Evolutionary conservation across 257 asterid species (phyloP), one percentile per base, ranked within the genome.

Genomic region (Solanum piurae): DNA sequence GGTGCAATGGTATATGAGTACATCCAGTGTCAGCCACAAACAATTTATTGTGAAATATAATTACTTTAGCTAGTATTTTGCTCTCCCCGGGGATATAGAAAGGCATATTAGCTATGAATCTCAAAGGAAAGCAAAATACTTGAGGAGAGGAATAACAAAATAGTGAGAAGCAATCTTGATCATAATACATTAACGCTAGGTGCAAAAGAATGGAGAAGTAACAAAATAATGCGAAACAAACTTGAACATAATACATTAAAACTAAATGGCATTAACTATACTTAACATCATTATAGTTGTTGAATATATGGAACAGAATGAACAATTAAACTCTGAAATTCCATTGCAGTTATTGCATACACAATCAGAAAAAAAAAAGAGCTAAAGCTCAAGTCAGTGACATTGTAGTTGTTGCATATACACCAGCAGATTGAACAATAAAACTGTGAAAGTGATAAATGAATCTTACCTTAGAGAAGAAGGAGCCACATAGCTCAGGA

Each of bases 401-500:
- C n/a, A 79, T 44, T 79, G 37, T 49, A 42, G 64, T 79, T 25
- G 64, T 79, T 27, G 84, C 37, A 44, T 76, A 38, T 3, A 76
- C 34, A 76, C 83, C 33, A 23, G 34, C 21, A 83, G 75, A 58
- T 37, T 37, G 77, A 37, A 68, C 77, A 64, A 84, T 6, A 62
- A 84, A 84, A 64, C 52, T 36, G 1, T 11, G 49, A 20, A 83
- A 55, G 66, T 34, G 7, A 9, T 12, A 10, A 72, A 60, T 58
- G 64, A 38, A 72, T 89, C 98, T 94, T 95, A 96, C 99, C 91
- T 96, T 96, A 23, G 99, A 95, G 92, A 96, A 96, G 90, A 96
- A 96, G 83, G 99, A 96, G 75, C 99, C 99, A 69, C 99, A 96
- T 87, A 95, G 90, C 91, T 96, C 99, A 52, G 99, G 99, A 90